Evolutionary conservation across 352 stramenopile genomes (phyloP).

Genomic region (Sclerospora graminicola): DNA sequence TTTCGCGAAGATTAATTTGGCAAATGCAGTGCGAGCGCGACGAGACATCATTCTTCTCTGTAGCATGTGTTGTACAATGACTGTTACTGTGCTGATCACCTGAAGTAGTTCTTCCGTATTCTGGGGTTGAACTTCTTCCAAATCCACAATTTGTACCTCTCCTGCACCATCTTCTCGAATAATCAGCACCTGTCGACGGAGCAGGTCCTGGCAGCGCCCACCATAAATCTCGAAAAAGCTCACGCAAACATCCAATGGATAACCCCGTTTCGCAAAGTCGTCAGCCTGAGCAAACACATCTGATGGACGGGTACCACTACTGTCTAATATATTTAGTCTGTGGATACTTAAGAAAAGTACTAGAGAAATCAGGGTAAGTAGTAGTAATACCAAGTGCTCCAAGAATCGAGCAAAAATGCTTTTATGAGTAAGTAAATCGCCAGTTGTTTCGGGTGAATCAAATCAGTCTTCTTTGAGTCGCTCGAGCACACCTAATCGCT

Average conservation of each 20-base stretch:
- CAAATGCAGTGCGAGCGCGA: conserved; percentile 94
- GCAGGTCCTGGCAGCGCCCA: conserved; percentile 91
- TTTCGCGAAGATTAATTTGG: conserved; percentile 83
- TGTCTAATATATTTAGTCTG: no score
- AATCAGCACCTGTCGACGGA: conserved; percentile 84
- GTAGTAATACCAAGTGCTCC: no score
- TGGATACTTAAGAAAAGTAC: no score
- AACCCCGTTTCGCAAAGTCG: no score
- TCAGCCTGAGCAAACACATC: no score
- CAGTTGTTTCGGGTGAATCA: no score
- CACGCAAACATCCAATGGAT: conserved; percentile 80
- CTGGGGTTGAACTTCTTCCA: conserved; percentile 87
- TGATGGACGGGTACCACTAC: no score
- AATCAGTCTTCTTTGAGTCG: no score
- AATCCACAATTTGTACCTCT: conserved; percentile 92
- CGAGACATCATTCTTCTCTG: conserved; percentile 93
- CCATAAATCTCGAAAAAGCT: conserved; percentile 98
- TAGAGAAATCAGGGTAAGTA: no score
- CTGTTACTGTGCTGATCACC: conserved; percentile 89
- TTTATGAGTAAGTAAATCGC: no score
- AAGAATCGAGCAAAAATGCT: no score
- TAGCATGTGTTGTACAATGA: conserved; percentile 93
- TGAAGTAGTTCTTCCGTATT: conserved; percentile 87
- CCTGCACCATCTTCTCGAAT: conserved; percentile 91
- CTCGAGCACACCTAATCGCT: no score